A percentile compares a stretch with the other conserved stretches of the same genome.
Evolutionary conservation across 495 filamentous ascomycete genomes (phyloP).

Genomic region (Lasiosphaeriaceae sp.): DNA sequence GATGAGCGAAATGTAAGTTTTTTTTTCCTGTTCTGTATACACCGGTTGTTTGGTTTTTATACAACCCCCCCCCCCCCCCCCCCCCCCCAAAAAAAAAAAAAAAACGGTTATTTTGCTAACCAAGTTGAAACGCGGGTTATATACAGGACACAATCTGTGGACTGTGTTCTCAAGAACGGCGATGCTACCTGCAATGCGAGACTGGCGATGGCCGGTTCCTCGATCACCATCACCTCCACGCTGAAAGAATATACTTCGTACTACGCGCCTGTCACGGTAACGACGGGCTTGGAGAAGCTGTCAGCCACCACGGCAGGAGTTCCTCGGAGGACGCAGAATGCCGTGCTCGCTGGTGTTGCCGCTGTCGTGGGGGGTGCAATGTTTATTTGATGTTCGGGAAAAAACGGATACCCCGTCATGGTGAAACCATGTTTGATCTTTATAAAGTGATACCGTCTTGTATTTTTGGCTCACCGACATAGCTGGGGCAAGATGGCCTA

Average conservation of each 20-base stretch:
- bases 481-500: too few relatives aligned
- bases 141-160: too few relatives aligned
- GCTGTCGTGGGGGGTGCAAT: constrained; percentile 21
- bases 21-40: too few relatives aligned
- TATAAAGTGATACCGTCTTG: background rate
- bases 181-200: too few relatives aligned
- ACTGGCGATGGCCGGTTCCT: too few relatives aligned
- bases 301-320: constrained; percentile 29
- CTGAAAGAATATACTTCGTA: background rate
- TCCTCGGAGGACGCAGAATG: constrained; percentile 32
- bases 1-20: too few relatives aligned
- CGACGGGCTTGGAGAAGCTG: background rate
- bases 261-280: background rate
- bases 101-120: too few relatives aligned
- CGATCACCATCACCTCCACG: background rate
- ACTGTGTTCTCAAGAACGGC: too few relatives aligned
- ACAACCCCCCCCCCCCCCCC: too few relatives aligned
- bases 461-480: background rate
- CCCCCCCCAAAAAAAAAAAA: too few relatives aligned
- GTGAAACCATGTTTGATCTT: background rate
- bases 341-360: constrained; percentile 22
- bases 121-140: too few relatives aligned
- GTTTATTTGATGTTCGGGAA: background rate
- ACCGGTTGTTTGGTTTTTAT: too few relatives aligned
- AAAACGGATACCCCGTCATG: background rate